Conservation (phyloP, 108 stramenopile species). For the Cyclotella choctawhatcheeana region DNA sequence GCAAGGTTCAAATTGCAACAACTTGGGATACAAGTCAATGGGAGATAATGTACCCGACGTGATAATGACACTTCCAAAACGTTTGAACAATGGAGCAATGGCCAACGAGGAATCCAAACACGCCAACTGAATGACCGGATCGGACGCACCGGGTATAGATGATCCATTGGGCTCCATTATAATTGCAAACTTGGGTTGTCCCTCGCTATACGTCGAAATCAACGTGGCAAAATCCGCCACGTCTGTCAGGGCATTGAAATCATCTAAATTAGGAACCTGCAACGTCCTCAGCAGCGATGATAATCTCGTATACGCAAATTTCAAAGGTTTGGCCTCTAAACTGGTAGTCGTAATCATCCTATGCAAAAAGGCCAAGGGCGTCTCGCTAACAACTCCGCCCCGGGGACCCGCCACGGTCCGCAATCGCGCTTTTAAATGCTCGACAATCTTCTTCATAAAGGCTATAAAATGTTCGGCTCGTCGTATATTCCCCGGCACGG, state of each 20-base stretch:
- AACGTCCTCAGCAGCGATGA: slow-evolving; percentile 90
- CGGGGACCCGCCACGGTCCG: slow-evolving; percentile 79
- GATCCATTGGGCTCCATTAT: slow-evolving; percentile 96
- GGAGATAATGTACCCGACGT: slow-evolving; percentile 98
- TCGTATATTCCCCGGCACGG: slow-evolving; percentile 98
- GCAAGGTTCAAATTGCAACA: slow-evolving; percentile 97
- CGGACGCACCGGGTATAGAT: slow-evolving; percentile 78
- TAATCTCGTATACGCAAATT: slow-evolving; percentile 95
- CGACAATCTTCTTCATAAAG: slow-evolving; percentile 95
- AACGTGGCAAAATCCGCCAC: slow-evolving; percentile 97
- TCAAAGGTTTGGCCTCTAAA: slow-evolving; percentile 94
- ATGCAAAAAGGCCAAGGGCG: slow-evolving; percentile 94
- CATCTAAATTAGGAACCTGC: slow-evolving; percentile 89
- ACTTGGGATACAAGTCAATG: slow-evolving; percentile 98
- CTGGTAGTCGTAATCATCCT: slow-evolving; percentile 90
- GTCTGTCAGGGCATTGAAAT: slow-evolving; percentile 92
- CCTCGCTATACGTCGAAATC: slow-evolving; percentile 95
- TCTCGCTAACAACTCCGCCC: slow-evolving; percentile 91
- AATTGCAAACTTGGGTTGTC: slow-evolving; percentile 91
- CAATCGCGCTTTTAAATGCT: slow-evolving; percentile 86
- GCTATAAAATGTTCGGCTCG: slow-evolving; percentile 97
- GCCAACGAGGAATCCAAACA: slow-evolving; percentile 98
- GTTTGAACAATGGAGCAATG: slow-evolving; percentile 96
- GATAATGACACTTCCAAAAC: slow-evolving; percentile 96
- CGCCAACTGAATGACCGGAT: slow-evolving; percentile 92